These are phyloP conservation scores for Mesotaenium endlicherianum DNA, from an alignment of 139 green algal genomes.

Conservation along the genomic window DNA sequence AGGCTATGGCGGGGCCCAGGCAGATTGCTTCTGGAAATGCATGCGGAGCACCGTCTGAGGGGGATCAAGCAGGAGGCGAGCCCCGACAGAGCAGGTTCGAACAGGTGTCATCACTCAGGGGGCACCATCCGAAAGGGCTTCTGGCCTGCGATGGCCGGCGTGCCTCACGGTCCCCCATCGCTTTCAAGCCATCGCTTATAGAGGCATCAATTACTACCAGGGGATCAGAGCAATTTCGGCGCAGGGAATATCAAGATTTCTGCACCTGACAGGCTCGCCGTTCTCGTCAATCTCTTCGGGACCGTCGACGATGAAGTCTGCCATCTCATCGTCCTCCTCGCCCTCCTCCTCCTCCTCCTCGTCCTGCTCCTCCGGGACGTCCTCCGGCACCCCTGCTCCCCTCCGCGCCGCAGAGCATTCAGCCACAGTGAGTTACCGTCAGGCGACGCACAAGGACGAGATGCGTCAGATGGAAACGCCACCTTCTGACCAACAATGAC, in stretches of 20 bases:
- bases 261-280: conserved; percentile 6
- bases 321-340: conserved; percentile 64
- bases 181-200: background rate
- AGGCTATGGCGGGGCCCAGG: too few relatives aligned
- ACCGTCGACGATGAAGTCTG: conserved; percentile 83
- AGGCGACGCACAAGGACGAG: too few relatives aligned
- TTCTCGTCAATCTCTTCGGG: conserved; percentile 61
- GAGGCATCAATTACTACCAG: background rate
- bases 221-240: background rate
- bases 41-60: too few relatives aligned
- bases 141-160: background rate
- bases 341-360: conserved; percentile 44
- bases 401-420: background rate
- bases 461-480: background rate
- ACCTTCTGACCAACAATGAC: background rate
- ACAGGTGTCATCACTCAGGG: background rate
- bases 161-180: background rate
- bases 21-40: too few relatives aligned
- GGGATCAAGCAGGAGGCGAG: too few relatives aligned
- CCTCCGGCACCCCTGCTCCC: background rate
- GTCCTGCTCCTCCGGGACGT: conserved; percentile 53
- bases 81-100: too few relatives aligned
- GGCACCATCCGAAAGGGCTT: background rate
- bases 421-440: background rate
- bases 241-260: background rate